A percentile compares a stretch with the other conserved stretches of the same genome.
Conservation (phyloP, 192 early-diverging fungal species). For the Pilobolus umbonatus region DNA sequence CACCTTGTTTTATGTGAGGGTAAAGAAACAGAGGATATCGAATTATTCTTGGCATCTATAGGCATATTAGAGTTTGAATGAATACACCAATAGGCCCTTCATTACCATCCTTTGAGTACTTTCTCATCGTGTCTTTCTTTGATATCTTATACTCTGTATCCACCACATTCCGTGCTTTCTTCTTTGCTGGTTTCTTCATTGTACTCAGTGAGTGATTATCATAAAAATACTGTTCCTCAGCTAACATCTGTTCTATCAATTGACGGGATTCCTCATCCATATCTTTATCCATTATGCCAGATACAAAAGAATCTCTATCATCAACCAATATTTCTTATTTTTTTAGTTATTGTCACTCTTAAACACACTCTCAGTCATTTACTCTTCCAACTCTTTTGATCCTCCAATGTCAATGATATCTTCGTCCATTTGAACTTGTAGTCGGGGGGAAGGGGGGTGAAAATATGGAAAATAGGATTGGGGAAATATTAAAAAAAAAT, state of each 20-base stretch:
- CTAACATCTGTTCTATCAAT: slow-evolving; percentile 59
- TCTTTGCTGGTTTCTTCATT: slow-evolving; percentile 7
- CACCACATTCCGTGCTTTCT: not conserved
- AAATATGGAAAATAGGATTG: too few relatives aligned
- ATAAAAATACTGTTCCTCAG: slow-evolving; percentile 58
- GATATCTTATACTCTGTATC: not conserved
- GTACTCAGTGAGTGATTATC: slow-evolving; percentile 30
- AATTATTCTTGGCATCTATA: slow-evolving; percentile 25
- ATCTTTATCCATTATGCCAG: slow-evolving; percentile 21
- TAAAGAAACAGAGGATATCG: slow-evolving; percentile 39
- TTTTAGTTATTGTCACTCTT: not conserved
- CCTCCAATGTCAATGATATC: slow-evolving; percentile 24
- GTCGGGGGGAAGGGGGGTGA: too few relatives aligned
- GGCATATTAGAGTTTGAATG: too few relatives aligned
- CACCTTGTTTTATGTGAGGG: slow-evolving; percentile 54
- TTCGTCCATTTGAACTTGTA: slow-evolving; percentile 4
- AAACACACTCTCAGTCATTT: not conserved
- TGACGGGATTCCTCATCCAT: slow-evolving; percentile 51
- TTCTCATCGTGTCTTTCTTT: not conserved
- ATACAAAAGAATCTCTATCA: too few relatives aligned
- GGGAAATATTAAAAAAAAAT: too few relatives aligned
- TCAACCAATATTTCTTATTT: too few relatives aligned
- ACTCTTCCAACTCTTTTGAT: not conserved
- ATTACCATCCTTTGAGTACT: too few relatives aligned
- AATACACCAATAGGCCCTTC: too few relatives aligned